Conservation (phyloP, 2,329 filamentous ascomycete genomes). For the Talaromyces sp. region DNA sequence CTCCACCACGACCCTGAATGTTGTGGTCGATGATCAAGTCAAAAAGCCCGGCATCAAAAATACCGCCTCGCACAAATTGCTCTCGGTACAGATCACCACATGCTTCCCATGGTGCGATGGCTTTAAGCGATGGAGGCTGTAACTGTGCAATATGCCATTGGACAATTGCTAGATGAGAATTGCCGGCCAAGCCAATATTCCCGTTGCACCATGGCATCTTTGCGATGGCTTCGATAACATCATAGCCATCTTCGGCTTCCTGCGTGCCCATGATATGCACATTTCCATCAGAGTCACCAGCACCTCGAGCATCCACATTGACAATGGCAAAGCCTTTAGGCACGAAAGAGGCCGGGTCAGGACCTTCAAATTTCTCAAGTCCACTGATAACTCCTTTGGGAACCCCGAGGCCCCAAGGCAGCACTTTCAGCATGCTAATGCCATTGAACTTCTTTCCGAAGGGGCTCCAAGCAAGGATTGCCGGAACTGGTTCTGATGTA, state of each 20-base stretch:
- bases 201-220: not conserved
- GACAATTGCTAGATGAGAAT: not conserved
- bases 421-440: not conserved
- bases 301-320: constrained; percentile 27
- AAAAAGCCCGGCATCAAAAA: not conserved
- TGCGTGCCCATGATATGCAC: constrained; percentile 36
- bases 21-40: not conserved
- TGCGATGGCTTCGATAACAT: not conserved
- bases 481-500: not conserved
- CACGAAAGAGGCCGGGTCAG: constrained; percentile 21
- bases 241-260: constrained; percentile 31
- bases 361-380: not conserved
- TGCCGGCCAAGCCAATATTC: not conserved
- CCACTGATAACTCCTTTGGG: not conserved
- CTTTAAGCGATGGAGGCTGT: constrained; percentile 33
- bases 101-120: constrained; percentile 44
- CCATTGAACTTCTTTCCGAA: not conserved
- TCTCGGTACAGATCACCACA: constrained; percentile 6
- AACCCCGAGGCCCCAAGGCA: not conserved
- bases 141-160: constrained; percentile 41
- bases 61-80: not conserved
- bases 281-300: constrained; percentile 28
- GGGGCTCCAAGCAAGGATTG: not conserved
- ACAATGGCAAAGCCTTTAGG: constrained; percentile 27
- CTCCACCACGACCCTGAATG: not conserved